Percentiles rank a stretch among this genome's conserved stretches.
Conservation (phyloP, 176 grass and related monocot genomes). For the Rhipidocladum racemiflorum region DNA sequence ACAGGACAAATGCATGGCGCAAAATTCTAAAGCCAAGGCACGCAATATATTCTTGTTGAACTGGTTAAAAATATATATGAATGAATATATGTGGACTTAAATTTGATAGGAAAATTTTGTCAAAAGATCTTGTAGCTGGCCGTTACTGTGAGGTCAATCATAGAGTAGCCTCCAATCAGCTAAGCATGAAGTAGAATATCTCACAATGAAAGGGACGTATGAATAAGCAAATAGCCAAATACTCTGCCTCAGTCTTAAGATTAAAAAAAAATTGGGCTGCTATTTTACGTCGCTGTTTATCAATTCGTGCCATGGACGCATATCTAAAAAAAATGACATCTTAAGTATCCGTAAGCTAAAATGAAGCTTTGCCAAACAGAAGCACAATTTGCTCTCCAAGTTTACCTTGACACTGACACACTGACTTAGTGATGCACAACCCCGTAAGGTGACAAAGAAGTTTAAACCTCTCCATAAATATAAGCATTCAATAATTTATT, state of each 20-base stretch:
- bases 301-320: constrained; percentile 17
- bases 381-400: too few species aligned
- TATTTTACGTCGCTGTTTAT: not conserved
- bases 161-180: constrained; percentile 25
- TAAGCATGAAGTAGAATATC: constrained; percentile 13
- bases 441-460: too few species aligned
- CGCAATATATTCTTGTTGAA: not conserved
- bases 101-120: not conserved
- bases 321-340: constrained; percentile 20
- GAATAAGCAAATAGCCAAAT: not conserved
- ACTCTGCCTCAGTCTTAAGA: not conserved
- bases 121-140: constrained; percentile 15
- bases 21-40: not conserved
- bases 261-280: not conserved
- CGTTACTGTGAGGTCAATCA: constrained; percentile 26
- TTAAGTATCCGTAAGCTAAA: too few species aligned
- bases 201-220: constrained; percentile 4
- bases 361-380: too few species aligned
- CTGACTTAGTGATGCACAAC: too few species aligned
- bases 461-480: too few species aligned
- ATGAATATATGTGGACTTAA: constrained; percentile 18
- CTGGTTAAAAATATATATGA: not conserved
- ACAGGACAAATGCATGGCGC: not conserved
- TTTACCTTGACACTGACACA: too few species aligned
- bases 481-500: too few species aligned